phyloP scores from a whole-genome alignment of 2,329 filamentous ascomycete genomes.

The Davidsoniella eucalypti region DNA sequence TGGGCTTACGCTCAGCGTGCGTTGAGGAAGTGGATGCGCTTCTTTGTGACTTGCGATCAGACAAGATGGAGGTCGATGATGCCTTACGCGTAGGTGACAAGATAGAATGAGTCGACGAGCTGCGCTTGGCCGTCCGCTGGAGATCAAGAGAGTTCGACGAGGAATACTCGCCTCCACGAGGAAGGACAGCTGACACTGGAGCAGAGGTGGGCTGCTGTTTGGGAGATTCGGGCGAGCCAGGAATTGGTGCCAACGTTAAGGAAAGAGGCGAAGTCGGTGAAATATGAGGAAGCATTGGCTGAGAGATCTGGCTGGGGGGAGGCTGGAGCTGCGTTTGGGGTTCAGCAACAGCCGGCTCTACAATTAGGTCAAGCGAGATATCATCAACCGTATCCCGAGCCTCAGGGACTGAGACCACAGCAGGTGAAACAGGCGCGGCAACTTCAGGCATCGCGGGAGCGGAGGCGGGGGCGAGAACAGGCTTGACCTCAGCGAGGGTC shows the following conservation, averaged over 20 bases:
- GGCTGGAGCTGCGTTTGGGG: too few species aligned
- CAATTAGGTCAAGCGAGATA: too few species aligned
- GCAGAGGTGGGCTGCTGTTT: not conserved
- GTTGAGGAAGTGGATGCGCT: not conserved
- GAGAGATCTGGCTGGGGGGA: too few species aligned
- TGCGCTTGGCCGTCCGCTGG: not conserved
- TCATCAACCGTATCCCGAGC: not conserved
- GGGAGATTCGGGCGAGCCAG: conserved; percentile 10
- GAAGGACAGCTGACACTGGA: not conserved
- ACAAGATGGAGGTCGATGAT: not conserved
- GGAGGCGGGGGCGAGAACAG: not conserved
- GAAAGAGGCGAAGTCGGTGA: not conserved
- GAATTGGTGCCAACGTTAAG: conserved; percentile 6
- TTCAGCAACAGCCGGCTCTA: too few species aligned
- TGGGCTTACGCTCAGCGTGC: not conserved
- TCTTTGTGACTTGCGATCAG: conserved; percentile 1
- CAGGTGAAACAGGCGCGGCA: not conserved
- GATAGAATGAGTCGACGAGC: conserved; percentile 3
- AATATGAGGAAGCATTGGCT: too few species aligned
- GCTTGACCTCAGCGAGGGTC: not conserved
- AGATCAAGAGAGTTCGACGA: conserved; percentile 2
- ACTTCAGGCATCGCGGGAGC: not conserved
- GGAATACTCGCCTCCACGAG: conserved; percentile 1
- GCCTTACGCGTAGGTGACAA: not conserved
- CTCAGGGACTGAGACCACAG: not conserved